Conservation (phyloP, 2,329 filamentous ascomycete genomes). For the Penicillium sumatraense region DNA sequence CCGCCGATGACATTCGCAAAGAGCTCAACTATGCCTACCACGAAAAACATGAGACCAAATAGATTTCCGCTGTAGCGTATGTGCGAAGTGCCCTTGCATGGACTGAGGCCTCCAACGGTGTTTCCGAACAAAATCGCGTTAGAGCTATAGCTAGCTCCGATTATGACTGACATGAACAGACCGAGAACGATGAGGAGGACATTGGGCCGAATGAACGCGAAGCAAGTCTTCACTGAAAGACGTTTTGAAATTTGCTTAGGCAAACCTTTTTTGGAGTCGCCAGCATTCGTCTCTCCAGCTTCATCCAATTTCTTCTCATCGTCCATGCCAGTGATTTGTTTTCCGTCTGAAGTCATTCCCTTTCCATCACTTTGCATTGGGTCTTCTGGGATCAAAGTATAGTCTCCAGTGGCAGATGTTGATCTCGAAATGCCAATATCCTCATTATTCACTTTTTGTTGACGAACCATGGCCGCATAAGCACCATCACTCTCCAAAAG, state of each 20-base stretch:
- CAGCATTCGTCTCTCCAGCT: not conserved
- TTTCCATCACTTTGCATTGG: not conserved
- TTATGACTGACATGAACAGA: constrained; percentile 56
- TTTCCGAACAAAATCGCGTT: constrained; percentile 65
- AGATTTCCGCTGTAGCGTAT: constrained; percentile 58
- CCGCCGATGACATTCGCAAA: constrained; percentile 66
- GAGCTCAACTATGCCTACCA: constrained; percentile 64
- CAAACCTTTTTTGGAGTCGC: constrained; percentile 14
- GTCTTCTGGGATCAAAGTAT: not conserved
- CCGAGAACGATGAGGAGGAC: constrained; percentile 52
- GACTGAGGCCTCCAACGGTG: constrained; percentile 60
- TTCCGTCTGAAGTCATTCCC: not conserved
- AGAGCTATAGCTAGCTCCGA: constrained; percentile 62
- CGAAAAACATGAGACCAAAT: constrained; percentile 64
- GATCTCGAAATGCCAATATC: constrained; percentile 51
- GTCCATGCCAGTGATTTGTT: not conserved
- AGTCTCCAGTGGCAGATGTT: constrained; percentile 50
- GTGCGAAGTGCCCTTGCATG: constrained; percentile 54
- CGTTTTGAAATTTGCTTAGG: constrained; percentile 26
- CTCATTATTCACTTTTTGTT: constrained; percentile 53
- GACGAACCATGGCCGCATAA: constrained; percentile 29
- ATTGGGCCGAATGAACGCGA: constrained; percentile 43
- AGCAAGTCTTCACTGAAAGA: constrained; percentile 32
- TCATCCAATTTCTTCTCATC: not conserved
- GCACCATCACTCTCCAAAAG: constrained; percentile 51